A percentile compares a stretch with the other conserved stretches of the same genome.
phyloP scores from a whole-genome alignment of 805 yeast species.

The Wickerhamiella occidentalis region DNA sequence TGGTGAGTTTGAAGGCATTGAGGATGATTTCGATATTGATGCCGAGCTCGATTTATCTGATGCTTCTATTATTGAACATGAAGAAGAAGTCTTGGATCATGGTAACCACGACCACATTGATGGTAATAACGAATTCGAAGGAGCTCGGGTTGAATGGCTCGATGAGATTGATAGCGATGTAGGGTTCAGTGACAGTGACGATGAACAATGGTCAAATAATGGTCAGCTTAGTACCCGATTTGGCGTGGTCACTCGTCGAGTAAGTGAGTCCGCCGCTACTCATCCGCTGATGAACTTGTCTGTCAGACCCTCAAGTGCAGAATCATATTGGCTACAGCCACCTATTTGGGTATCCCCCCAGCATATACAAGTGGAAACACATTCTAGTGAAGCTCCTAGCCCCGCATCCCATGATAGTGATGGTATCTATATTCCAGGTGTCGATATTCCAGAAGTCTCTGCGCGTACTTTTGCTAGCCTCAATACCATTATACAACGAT shows the following conservation, averaged over 20 bases:
- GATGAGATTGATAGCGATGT: background rate
- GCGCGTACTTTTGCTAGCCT: background rate
- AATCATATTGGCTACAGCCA: constrained; percentile 4
- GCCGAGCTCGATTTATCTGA: constrained; percentile 5
- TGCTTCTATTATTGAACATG: background rate
- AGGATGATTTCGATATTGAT: constrained; percentile 9
- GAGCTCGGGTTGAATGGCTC: background rate
- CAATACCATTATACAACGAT: background rate
- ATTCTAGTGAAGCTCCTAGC: background rate
- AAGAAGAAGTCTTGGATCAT: background rate
- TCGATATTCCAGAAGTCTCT: constrained; percentile 2
- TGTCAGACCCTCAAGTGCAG: background rate
- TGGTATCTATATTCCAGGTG: constrained; percentile 1
- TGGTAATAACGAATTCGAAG: too few species aligned
- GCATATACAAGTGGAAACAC: background rate
- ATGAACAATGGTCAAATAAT: background rate
- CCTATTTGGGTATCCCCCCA: constrained; percentile 9
- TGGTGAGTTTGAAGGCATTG: background rate
- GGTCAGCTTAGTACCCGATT: background rate
- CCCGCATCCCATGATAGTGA: background rate
- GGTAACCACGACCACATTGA: background rate
- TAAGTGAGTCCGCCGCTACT: background rate
- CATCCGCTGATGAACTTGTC: background rate
- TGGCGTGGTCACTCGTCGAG: background rate
- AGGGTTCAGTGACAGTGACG: constrained; percentile 3